Evolutionary conservation across 345 rosid species (phyloP).

Genomic region (Sapria himalayana): DNA sequence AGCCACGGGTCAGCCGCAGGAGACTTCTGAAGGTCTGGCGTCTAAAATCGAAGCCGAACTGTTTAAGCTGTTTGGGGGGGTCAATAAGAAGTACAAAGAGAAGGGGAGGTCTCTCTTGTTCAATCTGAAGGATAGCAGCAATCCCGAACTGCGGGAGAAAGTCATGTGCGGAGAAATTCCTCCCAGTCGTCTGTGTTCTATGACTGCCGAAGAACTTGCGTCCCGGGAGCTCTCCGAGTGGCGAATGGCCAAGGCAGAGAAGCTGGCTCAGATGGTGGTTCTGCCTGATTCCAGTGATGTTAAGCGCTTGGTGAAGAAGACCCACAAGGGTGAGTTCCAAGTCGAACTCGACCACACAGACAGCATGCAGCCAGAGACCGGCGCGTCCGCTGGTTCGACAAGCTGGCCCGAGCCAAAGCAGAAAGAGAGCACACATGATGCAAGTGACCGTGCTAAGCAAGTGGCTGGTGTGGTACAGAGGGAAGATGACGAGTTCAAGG

Average conservation of each 20-base stretch:
- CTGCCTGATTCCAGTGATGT: conserved; percentile 56
- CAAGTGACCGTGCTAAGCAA: conserved; percentile 14
- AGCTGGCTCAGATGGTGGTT: conserved; percentile 86
- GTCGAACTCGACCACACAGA: conserved; percentile 58
- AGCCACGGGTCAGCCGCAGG: conserved; percentile 7
- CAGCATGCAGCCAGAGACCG: conserved; percentile 32
- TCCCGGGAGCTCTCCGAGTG: conserved; percentile 85
- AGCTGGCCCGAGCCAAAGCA: conserved; percentile 12
- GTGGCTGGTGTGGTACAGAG: conserved; percentile 21
- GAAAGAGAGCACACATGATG: conserved; percentile 15
- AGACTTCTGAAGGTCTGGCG: conserved; percentile 36
- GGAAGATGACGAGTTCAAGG: conserved; percentile 68
- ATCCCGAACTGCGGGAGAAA: conserved; percentile 68
- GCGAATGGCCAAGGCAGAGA: conserved; percentile 90
- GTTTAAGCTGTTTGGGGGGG: conserved; percentile 69
- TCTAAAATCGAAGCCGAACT: conserved; percentile 53
- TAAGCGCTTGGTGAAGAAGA: conserved; percentile 65
- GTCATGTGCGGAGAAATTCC: conserved; percentile 55
- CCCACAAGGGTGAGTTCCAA: conserved; percentile 90
- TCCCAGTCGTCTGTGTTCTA: conserved; percentile 51
- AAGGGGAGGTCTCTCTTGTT: conserved; percentile 75
- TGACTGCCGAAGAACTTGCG: conserved; percentile 92
- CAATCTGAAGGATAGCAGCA: conserved; percentile 71
- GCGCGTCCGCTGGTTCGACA: conserved; percentile 24
- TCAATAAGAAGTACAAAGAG: conserved; percentile 89